These are phyloP conservation scores for Salvia hispanica DNA, from an alignment of 257 asterid species.

Conservation along the genomic window DNA sequence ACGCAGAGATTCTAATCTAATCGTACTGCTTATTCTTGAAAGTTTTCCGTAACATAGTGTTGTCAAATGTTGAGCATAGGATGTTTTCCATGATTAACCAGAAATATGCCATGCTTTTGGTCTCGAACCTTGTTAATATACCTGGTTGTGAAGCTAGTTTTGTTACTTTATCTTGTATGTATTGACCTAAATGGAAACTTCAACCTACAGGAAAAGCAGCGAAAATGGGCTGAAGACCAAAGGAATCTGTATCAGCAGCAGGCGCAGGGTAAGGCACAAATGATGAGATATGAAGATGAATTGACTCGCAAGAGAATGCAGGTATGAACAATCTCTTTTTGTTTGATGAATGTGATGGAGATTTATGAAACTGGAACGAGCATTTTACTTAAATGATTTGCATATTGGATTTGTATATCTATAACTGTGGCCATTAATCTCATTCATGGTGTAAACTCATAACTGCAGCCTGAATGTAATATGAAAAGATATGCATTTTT, in stretches of 20 bases:
- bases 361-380: too few relatives aligned
- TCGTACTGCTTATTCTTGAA: constrained; percentile 13
- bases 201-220: constrained; percentile 70
- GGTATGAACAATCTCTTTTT: constrained; percentile 46
- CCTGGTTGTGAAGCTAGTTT: constrained; percentile 16
- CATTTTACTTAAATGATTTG: too few relatives aligned
- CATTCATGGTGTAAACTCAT: too few relatives aligned
- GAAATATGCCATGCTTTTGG: constrained; percentile 8
- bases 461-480: too few relatives aligned
- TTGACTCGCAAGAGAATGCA: constrained; percentile 90
- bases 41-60: constrained; percentile 8
- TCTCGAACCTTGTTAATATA: neutral
- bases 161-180: constrained; percentile 21
- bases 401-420: too few relatives aligned
- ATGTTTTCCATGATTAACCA: neutral
- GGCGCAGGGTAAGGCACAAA: constrained; percentile 89
- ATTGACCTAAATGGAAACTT: constrained; percentile 17
- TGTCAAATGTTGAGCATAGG: neutral
- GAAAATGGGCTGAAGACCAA: constrained; percentile 91
- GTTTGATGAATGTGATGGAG: neutral
- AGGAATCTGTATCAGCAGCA: constrained; percentile 82
- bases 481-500: too few relatives aligned
- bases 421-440: too few relatives aligned
- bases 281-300: constrained; percentile 91
- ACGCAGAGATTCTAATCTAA: neutral